phyloP scores from a whole-genome alignment of 2,329 filamentous ascomycete genomes.

The Chrysoporthe cubensis region DNA sequence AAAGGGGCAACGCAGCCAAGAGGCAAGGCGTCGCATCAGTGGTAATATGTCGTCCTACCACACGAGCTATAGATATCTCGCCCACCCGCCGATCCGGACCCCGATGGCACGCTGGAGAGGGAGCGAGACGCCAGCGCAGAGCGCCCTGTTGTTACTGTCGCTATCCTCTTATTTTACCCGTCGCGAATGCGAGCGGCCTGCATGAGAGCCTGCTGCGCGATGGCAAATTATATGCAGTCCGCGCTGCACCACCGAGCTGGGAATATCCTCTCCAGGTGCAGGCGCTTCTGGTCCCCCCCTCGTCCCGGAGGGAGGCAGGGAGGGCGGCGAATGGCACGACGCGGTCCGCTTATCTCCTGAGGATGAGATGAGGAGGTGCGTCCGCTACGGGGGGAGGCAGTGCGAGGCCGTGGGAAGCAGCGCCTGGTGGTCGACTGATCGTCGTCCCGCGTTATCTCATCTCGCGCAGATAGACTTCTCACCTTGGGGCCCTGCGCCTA shows the following conservation, averaged over 20 bases:
- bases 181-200: background rate
- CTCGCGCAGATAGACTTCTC: background rate
- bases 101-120: background rate
- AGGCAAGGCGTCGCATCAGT: constrained; percentile 16
- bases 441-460: constrained; percentile 11
- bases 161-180: background rate
- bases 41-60: constrained; percentile 8
- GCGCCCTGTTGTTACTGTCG: too few species aligned
- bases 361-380: too few species aligned
- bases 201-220: background rate
- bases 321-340: background rate
- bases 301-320: background rate
- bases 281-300: background rate
- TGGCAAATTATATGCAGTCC: constrained; percentile 5
- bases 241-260: background rate
- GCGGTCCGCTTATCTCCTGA: background rate
- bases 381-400: too few species aligned
- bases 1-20: constrained; percentile 19
- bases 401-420: too few species aligned
- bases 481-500: background rate
- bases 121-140: background rate
- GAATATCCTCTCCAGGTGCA: background rate
- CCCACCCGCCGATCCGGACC: background rate
- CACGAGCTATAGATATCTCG: background rate
- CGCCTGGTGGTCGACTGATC: constrained; percentile 1